These are phyloP conservation scores for Calophaca sinica DNA, from an alignment of 306 rosid genomes.

Conservation along the genomic window DNA sequence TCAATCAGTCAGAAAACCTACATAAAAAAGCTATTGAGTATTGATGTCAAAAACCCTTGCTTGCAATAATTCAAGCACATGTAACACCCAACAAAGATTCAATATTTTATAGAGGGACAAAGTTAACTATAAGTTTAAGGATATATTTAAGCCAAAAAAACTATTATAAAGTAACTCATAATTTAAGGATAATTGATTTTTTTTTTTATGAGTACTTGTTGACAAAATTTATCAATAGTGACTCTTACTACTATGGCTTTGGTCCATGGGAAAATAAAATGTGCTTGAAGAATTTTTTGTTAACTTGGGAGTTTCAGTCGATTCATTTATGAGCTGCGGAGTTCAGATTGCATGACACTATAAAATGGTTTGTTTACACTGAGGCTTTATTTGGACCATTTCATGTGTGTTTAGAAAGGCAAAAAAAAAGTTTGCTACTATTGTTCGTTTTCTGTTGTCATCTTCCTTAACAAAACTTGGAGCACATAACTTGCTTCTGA, in stretches of 20 bases:
- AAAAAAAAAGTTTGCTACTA: constrained; percentile 24
- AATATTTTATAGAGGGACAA: too few relatives aligned
- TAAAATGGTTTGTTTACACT: constrained; percentile 19
- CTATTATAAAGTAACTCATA: too few relatives aligned
- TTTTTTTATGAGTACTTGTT: too few relatives aligned
- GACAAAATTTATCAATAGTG: neutral
- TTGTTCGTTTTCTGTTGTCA: constrained; percentile 36
- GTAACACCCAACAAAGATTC: too few relatives aligned
- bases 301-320: neutral
- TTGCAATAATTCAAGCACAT: too few relatives aligned
- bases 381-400: constrained; percentile 35
- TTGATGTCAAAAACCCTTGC: too few relatives aligned
- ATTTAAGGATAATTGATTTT: too few relatives aligned
- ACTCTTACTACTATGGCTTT: neutral
- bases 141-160: too few relatives aligned
- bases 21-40: too few relatives aligned
- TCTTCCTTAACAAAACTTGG: constrained; percentile 47
- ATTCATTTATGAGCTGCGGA: constrained; percentile 22
- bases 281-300: neutral
- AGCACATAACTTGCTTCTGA: constrained; percentile 48
- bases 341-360: constrained; percentile 15
- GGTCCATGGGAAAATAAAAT: neutral
- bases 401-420: constrained; percentile 35
- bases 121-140: too few relatives aligned
- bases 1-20: too few relatives aligned